Conservation (phyloP, 2,329 filamentous ascomycete species). For the Nigrospora sphaerica region DNA sequence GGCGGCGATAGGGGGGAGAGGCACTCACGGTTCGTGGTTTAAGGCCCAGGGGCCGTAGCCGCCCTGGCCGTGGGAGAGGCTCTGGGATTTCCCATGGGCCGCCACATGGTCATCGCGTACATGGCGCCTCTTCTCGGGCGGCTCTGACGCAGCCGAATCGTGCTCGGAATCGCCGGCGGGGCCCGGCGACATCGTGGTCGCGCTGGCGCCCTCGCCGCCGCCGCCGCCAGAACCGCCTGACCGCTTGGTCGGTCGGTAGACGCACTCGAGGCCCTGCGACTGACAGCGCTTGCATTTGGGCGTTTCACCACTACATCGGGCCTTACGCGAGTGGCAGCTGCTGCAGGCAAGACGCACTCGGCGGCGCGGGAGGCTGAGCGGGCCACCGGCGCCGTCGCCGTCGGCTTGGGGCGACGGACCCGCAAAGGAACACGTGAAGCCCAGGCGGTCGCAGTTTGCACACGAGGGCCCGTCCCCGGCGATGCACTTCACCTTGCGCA, state of each 20-base stretch:
- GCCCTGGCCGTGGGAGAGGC: constrained; percentile 4
- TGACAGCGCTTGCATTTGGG: constrained; percentile 47
- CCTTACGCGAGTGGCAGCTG: constrained; percentile 52
- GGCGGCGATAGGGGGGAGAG: not conserved
- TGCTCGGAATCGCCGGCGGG: constrained; percentile 22
- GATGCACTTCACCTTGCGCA: constrained; percentile 48
- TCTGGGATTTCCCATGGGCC: constrained; percentile 14
- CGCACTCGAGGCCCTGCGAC: constrained; percentile 45
- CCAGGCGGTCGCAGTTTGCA: constrained; percentile 51
- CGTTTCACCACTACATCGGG: constrained; percentile 49
- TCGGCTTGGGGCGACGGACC: constrained; percentile 30
- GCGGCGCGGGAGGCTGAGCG: constrained; percentile 38
- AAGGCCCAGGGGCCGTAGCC: constrained; percentile 5
- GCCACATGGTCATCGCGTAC: constrained; percentile 19
- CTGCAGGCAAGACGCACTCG: constrained; percentile 50
- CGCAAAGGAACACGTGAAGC: constrained; percentile 51
- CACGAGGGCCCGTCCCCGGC: constrained; percentile 44
- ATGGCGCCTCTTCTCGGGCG: constrained; percentile 22
- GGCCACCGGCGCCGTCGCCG: constrained; percentile 23
- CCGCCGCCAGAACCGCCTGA: constrained; percentile 10
- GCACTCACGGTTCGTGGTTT: constrained; percentile 1
- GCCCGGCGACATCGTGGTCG: constrained; percentile 10
- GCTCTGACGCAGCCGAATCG: constrained; percentile 24
- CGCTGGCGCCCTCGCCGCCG: constrained; percentile 4
- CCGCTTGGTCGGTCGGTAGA: constrained; percentile 36